phyloP scores from a whole-genome alignment of 768 basidiomycete genomes.

The Porpolomopsis calyptriformis region DNA sequence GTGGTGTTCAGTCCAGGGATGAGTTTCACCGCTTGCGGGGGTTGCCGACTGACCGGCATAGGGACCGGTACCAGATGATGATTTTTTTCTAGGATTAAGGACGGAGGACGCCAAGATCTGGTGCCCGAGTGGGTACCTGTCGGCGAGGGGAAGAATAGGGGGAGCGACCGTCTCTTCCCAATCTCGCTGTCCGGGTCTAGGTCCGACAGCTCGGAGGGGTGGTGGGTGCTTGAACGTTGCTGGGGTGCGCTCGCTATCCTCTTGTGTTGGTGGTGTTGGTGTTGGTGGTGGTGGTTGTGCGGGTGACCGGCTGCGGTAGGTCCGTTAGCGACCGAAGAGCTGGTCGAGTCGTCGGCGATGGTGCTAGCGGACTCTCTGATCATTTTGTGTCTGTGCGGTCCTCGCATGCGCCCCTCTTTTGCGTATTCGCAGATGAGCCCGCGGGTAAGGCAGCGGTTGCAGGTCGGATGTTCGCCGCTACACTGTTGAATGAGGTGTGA shows the following conservation, averaged over 20 bases:
- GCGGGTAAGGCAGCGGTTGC: conserved; percentile 50
- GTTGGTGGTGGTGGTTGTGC: no score
- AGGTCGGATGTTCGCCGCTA: conserved; percentile 59
- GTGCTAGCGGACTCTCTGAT: conserved; percentile 9
- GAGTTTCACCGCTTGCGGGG: neutral
- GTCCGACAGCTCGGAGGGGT: neutral
- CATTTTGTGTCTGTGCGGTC: conserved; percentile 47
- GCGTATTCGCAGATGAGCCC: conserved; percentile 58
- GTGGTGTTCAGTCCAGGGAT: neutral
- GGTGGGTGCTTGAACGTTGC: neutral
- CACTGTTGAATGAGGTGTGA: conserved; percentile 36
- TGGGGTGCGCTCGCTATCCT: neutral
- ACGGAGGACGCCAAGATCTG: no score
- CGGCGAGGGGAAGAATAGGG: neutral
- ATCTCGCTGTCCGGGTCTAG: neutral
- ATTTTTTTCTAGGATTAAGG: neutral
- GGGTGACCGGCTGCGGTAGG: no score
- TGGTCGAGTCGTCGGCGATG: neutral
- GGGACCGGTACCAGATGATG: neutral
- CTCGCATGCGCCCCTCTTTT: conserved; percentile 51
- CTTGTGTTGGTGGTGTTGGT: neutral
- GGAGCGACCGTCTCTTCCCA: neutral
- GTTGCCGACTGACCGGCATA: no score
- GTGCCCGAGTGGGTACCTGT: no score
- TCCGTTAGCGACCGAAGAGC: no score